Base-by-base conservation (phyloP, 352 stramenopile species). In the Phytophthora fragariae region DNA sequence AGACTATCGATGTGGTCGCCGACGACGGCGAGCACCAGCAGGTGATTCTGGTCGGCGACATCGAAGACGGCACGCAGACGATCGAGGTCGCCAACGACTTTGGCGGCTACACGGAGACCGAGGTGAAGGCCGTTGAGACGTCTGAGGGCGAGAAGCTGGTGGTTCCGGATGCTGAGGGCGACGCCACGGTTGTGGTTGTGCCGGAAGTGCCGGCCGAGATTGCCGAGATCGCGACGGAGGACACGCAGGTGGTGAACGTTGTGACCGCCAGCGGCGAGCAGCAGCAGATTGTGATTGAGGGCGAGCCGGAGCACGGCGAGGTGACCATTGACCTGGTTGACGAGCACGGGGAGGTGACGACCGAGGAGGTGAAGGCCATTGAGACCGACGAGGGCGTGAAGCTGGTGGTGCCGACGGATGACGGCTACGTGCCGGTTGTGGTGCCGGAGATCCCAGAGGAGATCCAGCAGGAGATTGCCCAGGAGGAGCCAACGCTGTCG, bases 151-250 rank as follows among this genome's bases (percentile, higher is more conserved):
- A 56, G 33, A 65, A 56, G 55, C 21, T 71, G 12, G 55, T 35
- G 54, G 39, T 71, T 9, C 41, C 56, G 19, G 64, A 71, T 1
- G 46, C n/a, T 11, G 46, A 71, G 14, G 56, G 57, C 5, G 35
- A 17, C 35, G 19, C 37, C 10, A 62, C 55, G 4, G 19, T 55
- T 3, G 61, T 73, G 63, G n/a, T 52, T 19, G 52, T 62, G 33
- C 54, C 46, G 49, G 29, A 72, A 50, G 21, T 59, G 37, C 62
- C 65, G 17, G 15, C 47, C 9, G 74, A 58, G 29, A 77, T 83
- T 77, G 62, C 52, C n/a, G 29, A 47, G n/a, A 21, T 21, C 9
- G 49, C 21, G 29, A 49, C 29, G 5, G 63, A 70, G 19, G 52
- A 70, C 14, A 41, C 5, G 5, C 44, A 70, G 44, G 63, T 70